phyloP scores from a whole-genome alignment of 306 rosid species.

The Cicer cuneatum region DNA sequence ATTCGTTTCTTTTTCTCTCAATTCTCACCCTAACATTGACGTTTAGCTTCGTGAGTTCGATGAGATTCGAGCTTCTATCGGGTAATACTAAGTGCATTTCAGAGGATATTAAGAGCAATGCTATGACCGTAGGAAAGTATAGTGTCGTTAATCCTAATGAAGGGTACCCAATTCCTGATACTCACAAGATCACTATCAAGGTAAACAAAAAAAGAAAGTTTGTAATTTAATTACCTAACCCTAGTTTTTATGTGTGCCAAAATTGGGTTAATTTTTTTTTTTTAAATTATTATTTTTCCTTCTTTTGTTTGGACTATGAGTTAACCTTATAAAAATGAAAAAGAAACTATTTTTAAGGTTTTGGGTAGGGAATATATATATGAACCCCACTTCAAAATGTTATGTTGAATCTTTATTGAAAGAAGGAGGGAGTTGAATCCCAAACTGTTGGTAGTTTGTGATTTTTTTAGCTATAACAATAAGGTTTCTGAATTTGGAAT shows the following conservation, averaged over 20 bases:
- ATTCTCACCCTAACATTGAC: slow-evolving; percentile 45
- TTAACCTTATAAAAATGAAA: not conserved
- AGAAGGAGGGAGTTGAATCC: slow-evolving; percentile 3
- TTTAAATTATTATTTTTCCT: not conserved
- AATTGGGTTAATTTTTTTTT: not conserved
- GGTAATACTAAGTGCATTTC: slow-evolving; percentile 80
- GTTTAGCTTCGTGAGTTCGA: slow-evolving; percentile 47
- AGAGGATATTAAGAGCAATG: slow-evolving; percentile 69
- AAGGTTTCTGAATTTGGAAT: slow-evolving; percentile 31
- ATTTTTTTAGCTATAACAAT: slow-evolving; percentile 2
- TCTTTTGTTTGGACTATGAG: not conserved
- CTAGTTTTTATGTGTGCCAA: not conserved
- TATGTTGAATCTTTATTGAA: not conserved
- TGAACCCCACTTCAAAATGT: not conserved
- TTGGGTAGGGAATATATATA: not conserved
- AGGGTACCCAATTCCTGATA: slow-evolving; percentile 62
- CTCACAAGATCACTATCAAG: slow-evolving; percentile 68
- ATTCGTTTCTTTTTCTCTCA: slow-evolving; percentile 39
- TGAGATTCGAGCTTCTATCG: slow-evolving; percentile 72
- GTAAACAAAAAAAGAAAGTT: slow-evolving; percentile 44
- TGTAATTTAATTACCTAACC: slow-evolving; percentile 26
- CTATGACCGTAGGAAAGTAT: slow-evolving; percentile 84
- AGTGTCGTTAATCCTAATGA: slow-evolving; percentile 58
- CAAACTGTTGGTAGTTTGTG: slow-evolving; percentile 24
- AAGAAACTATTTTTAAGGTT: not conserved